Base-by-base conservation (phyloP, 2,329 filamentous ascomycete genomes). In the Ceratocystis eucalypticola region DNA sequence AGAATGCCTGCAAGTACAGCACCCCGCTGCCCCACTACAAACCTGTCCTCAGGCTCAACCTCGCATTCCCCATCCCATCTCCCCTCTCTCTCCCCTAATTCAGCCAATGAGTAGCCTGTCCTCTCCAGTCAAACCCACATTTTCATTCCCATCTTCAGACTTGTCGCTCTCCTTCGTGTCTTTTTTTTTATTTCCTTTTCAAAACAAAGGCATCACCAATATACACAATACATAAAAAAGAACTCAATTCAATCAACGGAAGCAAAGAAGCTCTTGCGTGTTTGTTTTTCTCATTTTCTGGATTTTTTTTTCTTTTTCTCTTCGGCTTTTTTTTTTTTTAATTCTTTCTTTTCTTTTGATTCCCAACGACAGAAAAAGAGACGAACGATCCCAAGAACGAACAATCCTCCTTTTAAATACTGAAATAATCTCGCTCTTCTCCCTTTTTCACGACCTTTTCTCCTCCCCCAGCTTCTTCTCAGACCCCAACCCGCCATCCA, bases 401-500 rank as follows among this genome's bases (percentile, higher is more conserved):
- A 17, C 41, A 28, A 62, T 45, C 50, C 25, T n/a, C 28, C 15
- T 28, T 28, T 57, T 57, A 28, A 15, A 57, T 57, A 57, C 53
- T 57, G 53, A 30, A 33, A 57, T 57, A 57, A 57, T 57, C 53
- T 57, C 53, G 6, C 3, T 30, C 10, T 41, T 37, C 30, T 62
- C 59, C 41, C 55, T 61, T 61, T 33, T 41, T 41, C 37, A 41
- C 37, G 37, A 41, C 30, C 30, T 30, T 30, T 20, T 20, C 20
- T 62, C 41, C 5, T n/a, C n/a, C 37, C 59, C 8, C 33, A 20
- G 10, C 28, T 57, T 53, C 30, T 48, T 53, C 33, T 22, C n/a
- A 44, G 8, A 65, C 66, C 61, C 64, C 69, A 69, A 59, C 66
- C 68, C 69, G 66, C 65, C 67, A 67, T 66, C 55, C 61, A 65